These are phyloP conservation scores for Mortierella polycephala DNA, from an alignment of 371 early-diverging fungal species.

Conservation along the genomic window DNA sequence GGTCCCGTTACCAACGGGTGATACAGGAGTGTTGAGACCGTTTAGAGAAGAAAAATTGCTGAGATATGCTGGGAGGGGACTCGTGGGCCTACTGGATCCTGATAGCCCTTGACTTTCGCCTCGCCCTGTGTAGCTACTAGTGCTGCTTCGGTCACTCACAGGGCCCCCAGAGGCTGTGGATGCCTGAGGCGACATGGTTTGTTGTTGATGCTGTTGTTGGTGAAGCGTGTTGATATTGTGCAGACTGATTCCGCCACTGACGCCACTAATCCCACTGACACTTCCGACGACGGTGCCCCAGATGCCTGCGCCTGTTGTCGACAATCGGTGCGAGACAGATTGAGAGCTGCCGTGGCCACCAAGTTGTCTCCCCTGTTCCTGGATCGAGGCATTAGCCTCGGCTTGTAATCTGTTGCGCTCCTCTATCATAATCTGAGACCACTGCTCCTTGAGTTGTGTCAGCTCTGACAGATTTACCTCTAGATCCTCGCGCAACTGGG, in stretches of 20 bases:
- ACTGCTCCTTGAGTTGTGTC: conserved; percentile 50
- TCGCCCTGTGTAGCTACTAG: conserved; percentile 20
- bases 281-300: conserved; percentile 52
- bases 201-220: conserved; percentile 25
- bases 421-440: conserved; percentile 55
- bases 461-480: conserved; percentile 42
- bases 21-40: conserved; percentile 32
- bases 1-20: conserved; percentile 7
- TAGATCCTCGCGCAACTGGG: conserved; percentile 47
- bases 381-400: conserved; percentile 47
- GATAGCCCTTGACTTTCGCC: conserved; percentile 6
- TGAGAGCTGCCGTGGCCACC: conserved; percentile 24
- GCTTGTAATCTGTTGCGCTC: conserved; percentile 46
- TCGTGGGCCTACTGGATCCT: conserved; percentile 39
- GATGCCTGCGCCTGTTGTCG: conserved; percentile 43
- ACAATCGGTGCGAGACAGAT: conserved; percentile 46
- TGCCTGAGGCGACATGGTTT: conserved; percentile 5
- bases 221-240: conserved; percentile 31
- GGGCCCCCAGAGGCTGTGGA: conserved; percentile 10
- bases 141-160: conserved; percentile 35
- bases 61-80: conserved; percentile 41
- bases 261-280: conserved; percentile 52
- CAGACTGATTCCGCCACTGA: conserved; percentile 46
- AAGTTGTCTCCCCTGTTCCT: conserved; percentile 30
- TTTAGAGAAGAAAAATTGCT: conserved; percentile 28